These are phyloP conservation scores for Didymella pinodella DNA, from an alignment of 2,329 filamentous ascomycete genomes.

Conservation along the genomic window DNA sequence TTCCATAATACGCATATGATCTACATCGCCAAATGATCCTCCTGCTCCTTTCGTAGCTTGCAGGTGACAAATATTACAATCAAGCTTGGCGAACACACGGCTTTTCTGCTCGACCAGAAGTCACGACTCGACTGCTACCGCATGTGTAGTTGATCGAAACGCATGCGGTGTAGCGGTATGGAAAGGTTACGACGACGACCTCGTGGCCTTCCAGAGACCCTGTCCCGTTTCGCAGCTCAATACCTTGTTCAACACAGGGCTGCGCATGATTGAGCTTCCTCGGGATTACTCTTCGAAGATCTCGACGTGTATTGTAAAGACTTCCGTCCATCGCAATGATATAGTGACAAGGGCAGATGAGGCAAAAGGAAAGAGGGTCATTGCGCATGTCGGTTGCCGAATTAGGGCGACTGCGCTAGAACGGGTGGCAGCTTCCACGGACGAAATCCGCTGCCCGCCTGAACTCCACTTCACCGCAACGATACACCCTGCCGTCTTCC, in stretches of 20 bases:
- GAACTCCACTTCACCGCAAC: slow-evolving; percentile 7
- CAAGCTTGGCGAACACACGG: neutral
- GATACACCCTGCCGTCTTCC: neutral
- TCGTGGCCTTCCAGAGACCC: slow-evolving; percentile 6
- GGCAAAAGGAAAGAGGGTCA: neutral
- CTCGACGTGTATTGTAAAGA: neutral
- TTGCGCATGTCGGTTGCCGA: slow-evolving; percentile 5
- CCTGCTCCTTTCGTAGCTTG: slow-evolving; percentile 9
- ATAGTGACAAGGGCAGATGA: neutral
- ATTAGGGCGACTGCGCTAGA: slow-evolving; percentile 4
- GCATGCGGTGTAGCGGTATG: slow-evolving; percentile 1
- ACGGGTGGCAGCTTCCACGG: slow-evolving; percentile 6
- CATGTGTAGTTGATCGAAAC: slow-evolving; percentile 1
- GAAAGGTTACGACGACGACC: slow-evolving; percentile 7
- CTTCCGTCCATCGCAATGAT: slow-evolving; percentile 8
- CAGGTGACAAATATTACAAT: slow-evolving; percentile 10
- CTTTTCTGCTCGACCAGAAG: slow-evolving; percentile 13
- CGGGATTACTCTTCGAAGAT: neutral
- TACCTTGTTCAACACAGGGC: neutral
- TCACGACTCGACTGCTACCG: slow-evolving; percentile 10
- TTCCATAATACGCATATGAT: slow-evolving; percentile 10
- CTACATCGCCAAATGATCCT: slow-evolving; percentile 16
- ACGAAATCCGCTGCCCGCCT: slow-evolving; percentile 5
- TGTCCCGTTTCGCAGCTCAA: slow-evolving; percentile 1
- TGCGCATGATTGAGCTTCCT: neutral